A percentile compares a stretch with the other conserved stretches of the same genome.
Evolutionary conservation across 1,284 basidiomycete genomes (phyloP).

Genomic region (Abortiporus biennis): DNA sequence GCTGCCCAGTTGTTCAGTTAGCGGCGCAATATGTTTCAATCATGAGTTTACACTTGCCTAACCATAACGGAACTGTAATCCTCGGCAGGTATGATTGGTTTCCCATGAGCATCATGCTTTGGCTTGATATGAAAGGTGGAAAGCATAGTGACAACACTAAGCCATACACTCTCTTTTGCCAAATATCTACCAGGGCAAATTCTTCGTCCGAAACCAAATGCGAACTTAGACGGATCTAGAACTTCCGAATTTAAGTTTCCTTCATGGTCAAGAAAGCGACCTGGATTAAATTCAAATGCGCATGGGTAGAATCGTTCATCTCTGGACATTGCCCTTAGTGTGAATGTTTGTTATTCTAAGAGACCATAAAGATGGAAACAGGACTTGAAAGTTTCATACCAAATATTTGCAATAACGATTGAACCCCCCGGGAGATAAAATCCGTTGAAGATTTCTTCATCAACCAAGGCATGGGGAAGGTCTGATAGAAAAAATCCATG

Average conservation of each 20-base stretch:
- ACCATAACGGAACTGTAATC: neutral
- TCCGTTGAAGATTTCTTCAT: constrained; percentile 14
- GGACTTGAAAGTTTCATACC: too few relatives aligned
- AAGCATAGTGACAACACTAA: constrained; percentile 12
- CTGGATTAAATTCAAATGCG: constrained; percentile 19
- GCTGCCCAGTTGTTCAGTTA: constrained; percentile 5
- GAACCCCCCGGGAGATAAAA: constrained; percentile 16
- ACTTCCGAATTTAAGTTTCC: constrained; percentile 3
- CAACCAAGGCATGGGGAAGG: constrained; percentile 4
- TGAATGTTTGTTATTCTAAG: neutral
- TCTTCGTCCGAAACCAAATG: constrained; percentile 12
- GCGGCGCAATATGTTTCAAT: too few relatives aligned
- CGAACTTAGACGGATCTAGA: constrained; percentile 1
- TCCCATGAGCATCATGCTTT: constrained; percentile 9
- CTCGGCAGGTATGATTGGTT: constrained; percentile 6
- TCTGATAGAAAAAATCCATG: neutral
- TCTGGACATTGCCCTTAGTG: constrained; percentile 18
- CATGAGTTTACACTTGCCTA: too few relatives aligned
- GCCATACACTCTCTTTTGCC: constrained; percentile 12
- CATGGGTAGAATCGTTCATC: constrained; percentile 18
- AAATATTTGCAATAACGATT: constrained; percentile 14
- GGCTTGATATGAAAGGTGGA: constrained; percentile 13
- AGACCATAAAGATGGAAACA: too few relatives aligned
- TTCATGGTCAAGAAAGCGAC: constrained; percentile 15
- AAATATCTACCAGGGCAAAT: constrained; percentile 12